These are phyloP conservation scores for Rhodomyrtus tomentosa DNA, from an alignment of 345 rosid species.

Conservation along the genomic window DNA sequence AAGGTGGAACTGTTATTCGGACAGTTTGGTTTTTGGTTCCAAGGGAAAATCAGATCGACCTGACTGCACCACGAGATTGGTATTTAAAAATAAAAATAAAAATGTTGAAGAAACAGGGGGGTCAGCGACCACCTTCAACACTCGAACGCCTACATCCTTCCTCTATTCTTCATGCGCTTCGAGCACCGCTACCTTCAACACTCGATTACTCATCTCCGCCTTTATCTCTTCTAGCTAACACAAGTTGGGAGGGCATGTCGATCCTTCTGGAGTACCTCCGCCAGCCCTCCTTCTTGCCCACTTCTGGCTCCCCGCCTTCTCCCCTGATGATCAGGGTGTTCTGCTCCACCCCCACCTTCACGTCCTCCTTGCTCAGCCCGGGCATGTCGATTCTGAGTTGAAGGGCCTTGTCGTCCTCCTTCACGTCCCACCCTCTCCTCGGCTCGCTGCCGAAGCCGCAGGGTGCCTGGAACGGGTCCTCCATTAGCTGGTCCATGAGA, in stretches of 20 bases:
- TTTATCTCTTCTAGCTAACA: conserved; percentile 35
- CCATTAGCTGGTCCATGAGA: conserved; percentile 43
- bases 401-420: conserved; percentile 22
- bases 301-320: conserved; percentile 29
- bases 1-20: no score
- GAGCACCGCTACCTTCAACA: conserved; percentile 52
- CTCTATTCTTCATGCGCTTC: conserved; percentile 51
- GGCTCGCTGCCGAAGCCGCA: not conserved
- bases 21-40: no score
- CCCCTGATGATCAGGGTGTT: conserved; percentile 48
- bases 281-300: conserved; percentile 14
- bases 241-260: conserved; percentile 14
- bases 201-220: conserved; percentile 89
- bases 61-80: no score
- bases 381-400: conserved; percentile 24
- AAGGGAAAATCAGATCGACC: no score
- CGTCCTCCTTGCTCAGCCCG: conserved; percentile 26
- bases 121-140: conserved; percentile 29
- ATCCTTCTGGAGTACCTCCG: conserved; percentile 39
- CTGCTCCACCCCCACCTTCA: conserved; percentile 32
- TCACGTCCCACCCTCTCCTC: conserved; percentile 36
- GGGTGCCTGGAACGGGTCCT: conserved; percentile 21
- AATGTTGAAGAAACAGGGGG: no score
- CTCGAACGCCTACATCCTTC: no score
- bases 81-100: no score